These are phyloP conservation scores for Coemansia sp. DNA, from an alignment of 192 early-diverging fungal species.

Conservation along the genomic window DNA sequence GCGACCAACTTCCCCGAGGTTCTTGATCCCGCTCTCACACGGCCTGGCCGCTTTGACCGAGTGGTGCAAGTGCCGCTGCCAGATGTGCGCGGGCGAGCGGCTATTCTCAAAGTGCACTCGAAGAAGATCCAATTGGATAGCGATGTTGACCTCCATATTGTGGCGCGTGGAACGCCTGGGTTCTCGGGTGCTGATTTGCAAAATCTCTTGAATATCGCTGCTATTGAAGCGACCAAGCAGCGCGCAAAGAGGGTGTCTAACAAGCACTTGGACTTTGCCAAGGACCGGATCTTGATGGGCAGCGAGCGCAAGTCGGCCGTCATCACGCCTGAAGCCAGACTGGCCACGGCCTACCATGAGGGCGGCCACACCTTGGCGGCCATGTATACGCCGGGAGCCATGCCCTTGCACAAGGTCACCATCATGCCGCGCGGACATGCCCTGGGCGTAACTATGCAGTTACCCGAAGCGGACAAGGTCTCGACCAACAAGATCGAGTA, in stretches of 20 bases:
- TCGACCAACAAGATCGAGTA: conserved; percentile 79
- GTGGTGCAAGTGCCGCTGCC: conserved; percentile 91
- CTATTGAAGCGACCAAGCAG: conserved; percentile 89
- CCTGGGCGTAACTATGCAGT: conserved; percentile 81
- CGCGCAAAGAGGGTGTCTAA: conserved; percentile 68
- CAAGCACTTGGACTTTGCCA: conserved; percentile 92
- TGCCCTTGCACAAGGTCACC: conserved; percentile 97
- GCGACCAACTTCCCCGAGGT: conserved; percentile 98
- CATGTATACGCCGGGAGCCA: conserved; percentile 90
- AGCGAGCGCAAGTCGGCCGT: conserved; percentile 91
- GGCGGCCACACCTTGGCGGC: conserved; percentile 97
- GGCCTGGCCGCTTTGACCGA: conserved; percentile 97
- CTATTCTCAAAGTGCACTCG: conserved; percentile 90
- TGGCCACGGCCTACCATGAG: conserved; percentile 96
- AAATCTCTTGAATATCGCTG: conserved; percentile 96
- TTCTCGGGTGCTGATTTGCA: conserved; percentile 99
- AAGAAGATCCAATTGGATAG: conserved; percentile 70
- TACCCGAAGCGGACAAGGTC: conserved; percentile 90
- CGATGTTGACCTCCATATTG: conserved; percentile 75
- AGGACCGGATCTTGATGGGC: conserved; percentile 99
- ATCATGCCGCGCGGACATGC: conserved; percentile 91
- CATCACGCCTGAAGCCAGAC: conserved; percentile 83
- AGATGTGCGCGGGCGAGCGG: conserved; percentile 92
- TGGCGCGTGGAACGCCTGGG: conserved; percentile 96
- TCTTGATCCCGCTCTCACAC: conserved; percentile 93